Base-by-base conservation (phyloP, 352 stramenopile genomes). In the Peronospora farinosa region DNA sequence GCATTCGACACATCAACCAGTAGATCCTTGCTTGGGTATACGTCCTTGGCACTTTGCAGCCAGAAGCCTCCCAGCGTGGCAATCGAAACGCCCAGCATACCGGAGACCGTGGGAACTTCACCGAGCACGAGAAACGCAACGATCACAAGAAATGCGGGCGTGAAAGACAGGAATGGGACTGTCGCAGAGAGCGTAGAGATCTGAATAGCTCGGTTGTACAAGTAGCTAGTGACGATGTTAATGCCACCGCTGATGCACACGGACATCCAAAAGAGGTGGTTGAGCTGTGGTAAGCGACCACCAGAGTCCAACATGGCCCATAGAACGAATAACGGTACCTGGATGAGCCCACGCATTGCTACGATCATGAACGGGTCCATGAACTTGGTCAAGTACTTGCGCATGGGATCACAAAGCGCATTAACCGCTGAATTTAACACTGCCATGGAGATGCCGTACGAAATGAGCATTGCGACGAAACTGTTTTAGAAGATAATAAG, bases 351-450 rank as follows among this genome's bases (percentile, higher is more conserved):
- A 30, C 79, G 77, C 45, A 70, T 53, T 0, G 79, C 79, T 25
- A 90, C 79, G 16, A 90, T 52, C 57, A 80, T 74, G 61, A 90
- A 90, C 42, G 79, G 79, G 50, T 90, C 76, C 77, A 90, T 86
- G 62, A 85, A 90, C 44, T 66, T 69, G 35, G 79, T 90, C 58
- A 90, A 57, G 51, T 90, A 87, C 72, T 90, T 90, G 71, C 79
- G 79, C 71, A 90, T 59, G 47, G 79, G 79, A 53, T 90, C 79
- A 44, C 74, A 87, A 11, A 90, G 69, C 44, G 79, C 79, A 40
- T 84, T 88, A 19, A 88, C 78, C 30, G 87, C 63, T 40, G 79
- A 90, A 65, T 87, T 90, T 51, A 90, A 63, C 25, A 90, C 65
- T 15, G 79, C 79, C 59, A 90, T 86, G 21, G 69, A 86, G 19